Evolutionary conservation across 345 rosid species (phyloP), one percentile per base, ranked within the genome.

Genomic region (Arabis alpina): DNA sequence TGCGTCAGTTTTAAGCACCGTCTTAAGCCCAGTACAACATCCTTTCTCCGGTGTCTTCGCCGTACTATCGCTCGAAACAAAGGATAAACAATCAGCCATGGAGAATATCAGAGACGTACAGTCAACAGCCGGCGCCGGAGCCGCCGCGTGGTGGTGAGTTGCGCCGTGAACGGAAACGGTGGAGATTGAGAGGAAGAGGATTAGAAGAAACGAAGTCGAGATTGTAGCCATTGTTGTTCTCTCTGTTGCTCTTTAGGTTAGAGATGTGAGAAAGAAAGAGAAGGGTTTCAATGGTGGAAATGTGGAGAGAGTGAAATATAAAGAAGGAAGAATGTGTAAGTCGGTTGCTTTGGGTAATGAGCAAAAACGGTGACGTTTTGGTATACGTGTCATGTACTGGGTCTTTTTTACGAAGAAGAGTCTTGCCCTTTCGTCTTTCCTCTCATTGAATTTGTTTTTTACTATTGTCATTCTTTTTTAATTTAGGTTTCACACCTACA

Each of bases 11-110:
- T 72, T 62, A 7, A 83, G 40, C 45, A 84, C 82, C 0, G 61
- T 57, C 53, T 82, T 44, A 15, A 84, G 77, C 8, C 86, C 86
- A 0, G 54, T 3, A 63, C 92, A 89, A 37, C 90, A 89, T 0
- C 54, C 0, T 4, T 52, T 25, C 4, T 40, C 19, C 0, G 85
- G 85, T 16, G 62, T 76, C 6, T 45, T 2, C 0, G 11, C 59
- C 0, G 30, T 55, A 43, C 76, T 68, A 0, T 73, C 82, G 0
- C 32, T 54, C 1, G 59, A 13, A 8, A 87, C 57, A 28, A 79
- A 85, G 0, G 79, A 32, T 39, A 87, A 3, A 65, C 96, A 87
- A 23, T 79, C 82, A 0, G 62, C 54, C 88, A 89, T 81, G 58
- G 79, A 64, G 0, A 63, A 74, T 9, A 81, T 75, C n/a, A 85